Evolutionary conservation across 1,139 yeast genomes (phyloP).

Genomic region (Taphrina communis): DNA sequence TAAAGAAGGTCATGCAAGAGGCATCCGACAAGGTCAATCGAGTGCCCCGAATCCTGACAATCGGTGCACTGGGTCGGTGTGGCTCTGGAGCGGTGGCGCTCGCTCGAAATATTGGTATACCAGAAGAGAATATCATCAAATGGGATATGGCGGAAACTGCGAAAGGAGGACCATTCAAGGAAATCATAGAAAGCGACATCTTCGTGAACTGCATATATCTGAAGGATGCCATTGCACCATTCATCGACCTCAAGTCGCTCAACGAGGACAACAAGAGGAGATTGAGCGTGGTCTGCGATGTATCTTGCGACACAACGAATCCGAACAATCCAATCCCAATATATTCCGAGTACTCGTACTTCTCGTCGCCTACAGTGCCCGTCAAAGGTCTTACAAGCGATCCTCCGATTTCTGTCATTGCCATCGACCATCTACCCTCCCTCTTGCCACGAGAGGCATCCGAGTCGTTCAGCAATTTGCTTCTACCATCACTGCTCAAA

Average conservation of each 20-base stretch:
- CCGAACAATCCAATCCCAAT: constrained; percentile 98
- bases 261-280: constrained; percentile 76
- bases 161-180: constrained; percentile 95
- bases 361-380: constrained; percentile 83
- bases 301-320: constrained; percentile 97
- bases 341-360: constrained; percentile 84
- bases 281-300: constrained; percentile 91
- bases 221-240: constrained; percentile 92
- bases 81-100: constrained; percentile 97
- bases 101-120: constrained; percentile 81
- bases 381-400: constrained; percentile 82
- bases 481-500: constrained; percentile 84
- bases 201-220: constrained; percentile 95
- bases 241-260: constrained; percentile 59
- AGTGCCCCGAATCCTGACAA: constrained; percentile 59
- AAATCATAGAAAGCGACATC: constrained; percentile 84
- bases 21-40: constrained; percentile 56
- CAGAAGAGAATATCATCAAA: constrained; percentile 78
- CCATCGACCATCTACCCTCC: constrained; percentile 97
- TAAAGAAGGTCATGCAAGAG: constrained; percentile 63
- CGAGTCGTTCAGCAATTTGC: constrained; percentile 82
- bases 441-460: constrained; percentile 96
- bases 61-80: constrained; percentile 98
- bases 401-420: constrained; percentile 77
- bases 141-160: constrained; percentile 99